phyloP scores from a whole-genome alignment of 2,329 filamentous ascomycete genomes.

The Cytospora schulzeri region DNA sequence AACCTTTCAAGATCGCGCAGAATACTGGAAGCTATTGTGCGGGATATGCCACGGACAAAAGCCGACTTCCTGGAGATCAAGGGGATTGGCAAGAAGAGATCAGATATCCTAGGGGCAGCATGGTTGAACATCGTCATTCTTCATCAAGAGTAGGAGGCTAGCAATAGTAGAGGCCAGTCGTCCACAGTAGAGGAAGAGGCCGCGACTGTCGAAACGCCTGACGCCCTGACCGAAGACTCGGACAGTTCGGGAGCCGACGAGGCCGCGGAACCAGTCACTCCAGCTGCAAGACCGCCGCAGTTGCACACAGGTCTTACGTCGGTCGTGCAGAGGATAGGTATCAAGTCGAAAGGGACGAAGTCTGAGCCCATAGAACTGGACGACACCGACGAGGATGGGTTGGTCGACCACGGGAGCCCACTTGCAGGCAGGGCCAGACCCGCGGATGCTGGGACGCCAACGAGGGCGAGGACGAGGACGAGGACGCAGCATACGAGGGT shows the following conservation, averaged over 20 bases:
- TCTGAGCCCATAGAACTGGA: not conserved
- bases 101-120: slow-evolving; percentile 5
- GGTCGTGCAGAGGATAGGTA: not conserved
- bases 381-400: not conserved
- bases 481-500: not conserved
- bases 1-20: not conserved
- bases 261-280: not conserved
- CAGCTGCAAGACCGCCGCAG: not conserved
- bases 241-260: not conserved
- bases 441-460: not conserved
- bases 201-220: not conserved
- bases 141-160: not conserved
- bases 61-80: not conserved
- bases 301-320: not conserved
- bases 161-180: not conserved
- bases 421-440: not conserved
- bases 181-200: not conserved
- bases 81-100: slow-evolving; percentile 4
- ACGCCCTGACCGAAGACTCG: not conserved
- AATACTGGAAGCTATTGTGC: slow-evolving; percentile 7
- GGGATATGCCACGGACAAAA: not conserved
- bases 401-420: not conserved
- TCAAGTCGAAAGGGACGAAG: not conserved
- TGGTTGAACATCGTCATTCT: slow-evolving; percentile 11
- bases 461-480: not conserved